Evolutionary conservation across 495 filamentous ascomycete species (phyloP).

Genomic region (Podospora australis): DNA sequence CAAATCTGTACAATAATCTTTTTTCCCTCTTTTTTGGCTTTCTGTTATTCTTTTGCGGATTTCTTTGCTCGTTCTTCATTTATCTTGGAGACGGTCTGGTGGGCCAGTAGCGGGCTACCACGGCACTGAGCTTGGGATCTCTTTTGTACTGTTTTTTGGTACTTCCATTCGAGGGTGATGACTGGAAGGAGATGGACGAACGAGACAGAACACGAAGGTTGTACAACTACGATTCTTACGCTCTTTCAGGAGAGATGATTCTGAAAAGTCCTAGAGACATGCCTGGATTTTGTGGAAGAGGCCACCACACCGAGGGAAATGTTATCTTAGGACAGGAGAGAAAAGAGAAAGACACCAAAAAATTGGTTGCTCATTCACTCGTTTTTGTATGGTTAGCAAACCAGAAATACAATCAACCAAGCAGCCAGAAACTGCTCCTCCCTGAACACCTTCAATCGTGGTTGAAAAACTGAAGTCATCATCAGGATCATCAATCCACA

Average conservation of each 20-base stretch:
- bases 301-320: background rate
- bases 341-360: background rate
- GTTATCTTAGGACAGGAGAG: background rate
- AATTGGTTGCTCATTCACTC: background rate
- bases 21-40: too few species aligned
- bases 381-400: background rate
- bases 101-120: too few species aligned
- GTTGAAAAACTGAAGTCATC: too few species aligned
- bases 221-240: constrained; percentile 13
- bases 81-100: too few species aligned
- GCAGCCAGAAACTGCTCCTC: too few species aligned
- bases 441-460: too few species aligned
- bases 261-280: background rate
- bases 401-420: background rate
- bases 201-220: background rate
- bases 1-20: too few species aligned
- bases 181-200: background rate
- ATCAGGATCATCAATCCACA: too few species aligned
- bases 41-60: too few species aligned
- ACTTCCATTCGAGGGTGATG: background rate
- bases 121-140: too few species aligned
- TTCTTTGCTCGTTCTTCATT: too few species aligned
- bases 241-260: constrained; percentile 1
- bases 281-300: background rate
- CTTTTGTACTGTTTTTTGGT: background rate